A percentile compares a stretch with the other conserved stretches of the same genome.
phyloP scores from a whole-genome alignment of 352 stramenopile species.

The Pythium brachiatum region DNA sequence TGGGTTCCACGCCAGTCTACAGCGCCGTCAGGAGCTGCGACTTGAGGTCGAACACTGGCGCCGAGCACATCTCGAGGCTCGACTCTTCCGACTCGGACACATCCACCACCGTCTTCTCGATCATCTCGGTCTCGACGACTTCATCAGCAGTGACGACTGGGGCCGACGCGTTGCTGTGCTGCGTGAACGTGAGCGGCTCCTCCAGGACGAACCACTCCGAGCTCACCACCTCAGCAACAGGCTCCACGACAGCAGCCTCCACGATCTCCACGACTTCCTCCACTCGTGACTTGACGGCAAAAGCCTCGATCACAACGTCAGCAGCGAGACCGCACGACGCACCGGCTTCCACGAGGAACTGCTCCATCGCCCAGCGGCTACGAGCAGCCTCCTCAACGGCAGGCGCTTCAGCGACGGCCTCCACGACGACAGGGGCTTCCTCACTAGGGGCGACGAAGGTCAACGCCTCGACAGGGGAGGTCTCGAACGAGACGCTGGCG shows the following conservation, averaged over 20 bases:
- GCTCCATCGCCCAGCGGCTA: slow-evolving; percentile 15
- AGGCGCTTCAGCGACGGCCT: neutral
- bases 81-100: neutral
- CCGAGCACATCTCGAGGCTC: slow-evolving; percentile 7
- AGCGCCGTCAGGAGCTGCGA: slow-evolving; percentile 16
- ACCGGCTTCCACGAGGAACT: slow-evolving; percentile 15
- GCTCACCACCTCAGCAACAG: neutral
- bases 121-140: slow-evolving; percentile 4
- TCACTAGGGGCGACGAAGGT: neutral
- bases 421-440: neutral
- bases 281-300: neutral
- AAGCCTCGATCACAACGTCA: neutral
- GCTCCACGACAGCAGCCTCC: neutral
- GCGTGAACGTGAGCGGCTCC: neutral
- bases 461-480: neutral
- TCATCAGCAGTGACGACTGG: neutral
- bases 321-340: slow-evolving; percentile 7
- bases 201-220: neutral
- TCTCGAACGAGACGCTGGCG: slow-evolving; percentile 1
- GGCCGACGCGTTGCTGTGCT: slow-evolving; percentile 7
- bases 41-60: slow-evolving; percentile 18
- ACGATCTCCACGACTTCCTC: neutral
- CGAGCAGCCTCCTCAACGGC: slow-evolving; percentile 7
- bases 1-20: slow-evolving; percentile 5
- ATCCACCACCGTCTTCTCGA: slow-evolving; percentile 1